phyloP scores from a whole-genome alignment of 345 rosid species.

The Draba incana region DNA sequence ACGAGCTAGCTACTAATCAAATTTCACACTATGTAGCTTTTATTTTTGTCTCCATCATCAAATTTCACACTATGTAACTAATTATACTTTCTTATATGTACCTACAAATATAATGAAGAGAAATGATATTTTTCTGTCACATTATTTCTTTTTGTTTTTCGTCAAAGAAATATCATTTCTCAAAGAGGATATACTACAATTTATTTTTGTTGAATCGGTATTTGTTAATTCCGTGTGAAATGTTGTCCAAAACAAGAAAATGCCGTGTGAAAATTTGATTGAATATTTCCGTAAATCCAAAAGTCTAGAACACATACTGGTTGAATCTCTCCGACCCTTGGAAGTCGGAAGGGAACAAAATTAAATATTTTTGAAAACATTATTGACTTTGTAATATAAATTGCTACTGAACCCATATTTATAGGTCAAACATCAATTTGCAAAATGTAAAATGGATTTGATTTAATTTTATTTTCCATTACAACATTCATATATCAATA shows the following conservation, averaged over 20 bases:
- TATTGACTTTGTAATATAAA: not conserved
- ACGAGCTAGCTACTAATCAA: too few species aligned
- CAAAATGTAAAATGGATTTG: not conserved
- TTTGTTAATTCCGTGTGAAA: slow-evolving; percentile 15
- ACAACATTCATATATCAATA: not conserved
- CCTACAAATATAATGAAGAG: too few species aligned
- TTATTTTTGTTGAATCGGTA: slow-evolving; percentile 13
- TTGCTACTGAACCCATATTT: not conserved
- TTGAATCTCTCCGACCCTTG: slow-evolving; percentile 3
- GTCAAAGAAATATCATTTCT: too few species aligned
- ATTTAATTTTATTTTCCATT: not conserved
- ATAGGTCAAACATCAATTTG: slow-evolving; percentile 14
- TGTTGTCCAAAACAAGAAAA: not conserved
- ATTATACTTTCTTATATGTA: too few species aligned
- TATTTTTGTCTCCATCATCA: too few species aligned
- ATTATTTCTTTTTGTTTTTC: too few species aligned
- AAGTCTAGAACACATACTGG: slow-evolving; percentile 8
- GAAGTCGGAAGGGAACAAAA: not conserved
- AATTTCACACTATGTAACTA: too few species aligned
- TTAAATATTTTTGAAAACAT: not conserved
- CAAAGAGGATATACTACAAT: too few species aligned
- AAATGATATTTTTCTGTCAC: too few species aligned
- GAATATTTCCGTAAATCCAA: not conserved
- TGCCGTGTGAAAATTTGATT: slow-evolving; percentile 15
- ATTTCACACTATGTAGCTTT: too few species aligned